phyloP scores from a whole-genome alignment of 139 green algal genomes.

The Auxenochlorella protothecoides region DNA sequence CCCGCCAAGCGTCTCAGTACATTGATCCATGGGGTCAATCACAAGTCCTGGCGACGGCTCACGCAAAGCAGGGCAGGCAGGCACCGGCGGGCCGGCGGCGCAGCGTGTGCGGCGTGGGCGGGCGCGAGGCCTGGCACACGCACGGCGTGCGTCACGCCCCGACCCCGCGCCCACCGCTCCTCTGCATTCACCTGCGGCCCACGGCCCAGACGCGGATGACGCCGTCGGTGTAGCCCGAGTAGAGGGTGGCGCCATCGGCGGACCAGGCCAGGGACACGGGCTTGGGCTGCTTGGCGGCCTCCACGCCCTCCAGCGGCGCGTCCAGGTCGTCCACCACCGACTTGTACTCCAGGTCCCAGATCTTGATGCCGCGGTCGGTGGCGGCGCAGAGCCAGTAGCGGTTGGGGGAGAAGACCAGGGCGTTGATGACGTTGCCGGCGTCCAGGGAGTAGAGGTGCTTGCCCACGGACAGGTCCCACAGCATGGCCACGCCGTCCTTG shows the following conservation, averaged over 20 bases:
- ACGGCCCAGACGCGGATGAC: constrained; percentile 70
- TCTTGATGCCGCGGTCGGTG: constrained; percentile 84
- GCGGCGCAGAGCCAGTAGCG: constrained; percentile 98
- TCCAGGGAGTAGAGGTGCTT: constrained; percentile 99
- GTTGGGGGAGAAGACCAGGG: constrained; percentile 96
- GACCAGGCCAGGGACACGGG: constrained; percentile 92
- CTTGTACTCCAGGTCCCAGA: constrained; percentile 97
- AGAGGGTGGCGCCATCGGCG: constrained; percentile 93
- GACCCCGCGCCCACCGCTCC: neutral
- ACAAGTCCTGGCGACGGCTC: no score
- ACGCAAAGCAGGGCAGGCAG: neutral
- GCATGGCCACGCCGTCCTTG: constrained; percentile 97
- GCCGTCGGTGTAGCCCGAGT: constrained; percentile 79
- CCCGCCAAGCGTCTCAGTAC: no score
- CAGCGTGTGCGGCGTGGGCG: neutral
- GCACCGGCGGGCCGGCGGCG: no score
- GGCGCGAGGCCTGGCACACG: neutral
- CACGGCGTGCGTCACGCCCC: neutral
- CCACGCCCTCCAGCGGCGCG: constrained; percentile 33
- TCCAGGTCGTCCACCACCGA: constrained; percentile 84
- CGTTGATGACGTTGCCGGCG: constrained; percentile 95
- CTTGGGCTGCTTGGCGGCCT: constrained; percentile 51
- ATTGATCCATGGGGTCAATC: no score
- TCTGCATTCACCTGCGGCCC: constrained; percentile 12
- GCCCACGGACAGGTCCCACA: constrained; percentile 98